Evolutionary conservation across 2,329 filamentous ascomycete genomes (phyloP), one percentile per base, ranked within the genome.

Genomic region (Paraphaeosphaeria minitans): DNA sequence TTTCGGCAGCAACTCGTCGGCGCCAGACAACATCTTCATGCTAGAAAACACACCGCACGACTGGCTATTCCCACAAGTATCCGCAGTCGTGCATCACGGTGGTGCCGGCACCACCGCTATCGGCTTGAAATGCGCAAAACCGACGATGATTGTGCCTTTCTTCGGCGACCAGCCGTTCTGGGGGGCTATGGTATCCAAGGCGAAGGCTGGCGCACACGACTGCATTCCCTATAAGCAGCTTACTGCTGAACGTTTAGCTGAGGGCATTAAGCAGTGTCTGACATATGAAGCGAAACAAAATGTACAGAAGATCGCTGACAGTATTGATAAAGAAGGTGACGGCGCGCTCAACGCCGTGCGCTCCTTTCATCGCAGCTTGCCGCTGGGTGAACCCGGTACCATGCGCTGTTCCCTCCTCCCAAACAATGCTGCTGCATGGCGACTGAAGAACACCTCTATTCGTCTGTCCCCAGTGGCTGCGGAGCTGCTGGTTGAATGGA

Each of bases 111-210:
- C 90, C 0, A 91, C 89, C 0, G 90, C 90, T 1, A 89, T 89
- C 48, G 89, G 89, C 1, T 79, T 93, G 33, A 90, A 89, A 71
- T 89, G 84, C 62, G 90, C 84, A 3, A 85, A 84, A 66, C 90
- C 90, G 0, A 91, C 88, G 5, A 89, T 92, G 85, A 84, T 92
- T 27, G 87, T 93, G 1, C 90, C 90, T 0, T 93, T 93, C 76
- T 93, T 93, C 64, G 90, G 90, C 2, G 90, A 93, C 69, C 90
- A 93, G 73, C 84, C 88, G 50, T 93, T 93, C 70, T 93, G 90
- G 90, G 90, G 89, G 2, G 80, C 82, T 19, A 90, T 90, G 85
- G 82, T 92, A 0, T 82, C 81, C 4, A 84, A 82, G 35, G 82
- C 86, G 1, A 83, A 84, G 27, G 89, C 88, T 0, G 90, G 90